phyloP scores from a whole-genome alignment of 208 protist species.

The Trypanosoma lewisi region DNA sequence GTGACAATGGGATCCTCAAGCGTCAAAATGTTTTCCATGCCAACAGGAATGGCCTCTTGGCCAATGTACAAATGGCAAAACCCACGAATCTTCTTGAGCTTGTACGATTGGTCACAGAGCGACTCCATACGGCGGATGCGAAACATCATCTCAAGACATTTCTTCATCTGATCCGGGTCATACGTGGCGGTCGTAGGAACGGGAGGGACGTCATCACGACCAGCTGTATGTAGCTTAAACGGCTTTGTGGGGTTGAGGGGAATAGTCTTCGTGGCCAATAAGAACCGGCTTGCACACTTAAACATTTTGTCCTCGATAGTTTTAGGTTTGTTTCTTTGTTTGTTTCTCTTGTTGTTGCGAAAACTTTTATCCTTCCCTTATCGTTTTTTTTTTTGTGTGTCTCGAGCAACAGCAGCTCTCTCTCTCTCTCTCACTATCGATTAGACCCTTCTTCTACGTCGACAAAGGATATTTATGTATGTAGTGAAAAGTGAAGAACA shows the following conservation, averaged over 20 bases:
- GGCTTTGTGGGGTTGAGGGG: conserved; percentile 65
- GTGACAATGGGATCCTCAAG: conserved; percentile 94
- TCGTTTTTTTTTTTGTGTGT: conserved; percentile 1
- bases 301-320: conserved; percentile 37
- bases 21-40: conserved; percentile 92
- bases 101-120: conserved; percentile 95
- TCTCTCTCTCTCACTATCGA: not conserved
- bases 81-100: conserved; percentile 95
- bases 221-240: conserved; percentile 73
- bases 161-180: conserved; percentile 73
- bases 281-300: conserved; percentile 50
- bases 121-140: conserved; percentile 94
- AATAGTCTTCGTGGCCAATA: conserved; percentile 72
- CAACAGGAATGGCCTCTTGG: conserved; percentile 95
- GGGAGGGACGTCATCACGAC: conserved; percentile 62
- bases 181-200: conserved; percentile 73
- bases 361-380: not conserved
- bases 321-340: conserved; percentile 15
- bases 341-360: conserved; percentile 17
- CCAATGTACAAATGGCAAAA: conserved; percentile 99
- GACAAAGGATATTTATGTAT: too few relatives aligned
- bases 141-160: conserved; percentile 87
- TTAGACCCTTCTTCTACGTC: too few relatives aligned
- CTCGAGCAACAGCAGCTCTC: not conserved
- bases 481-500: too few relatives aligned